Conservation (phyloP, 1,139 yeast genomes). For the Saccharomycopsis hybrid region DNA sequence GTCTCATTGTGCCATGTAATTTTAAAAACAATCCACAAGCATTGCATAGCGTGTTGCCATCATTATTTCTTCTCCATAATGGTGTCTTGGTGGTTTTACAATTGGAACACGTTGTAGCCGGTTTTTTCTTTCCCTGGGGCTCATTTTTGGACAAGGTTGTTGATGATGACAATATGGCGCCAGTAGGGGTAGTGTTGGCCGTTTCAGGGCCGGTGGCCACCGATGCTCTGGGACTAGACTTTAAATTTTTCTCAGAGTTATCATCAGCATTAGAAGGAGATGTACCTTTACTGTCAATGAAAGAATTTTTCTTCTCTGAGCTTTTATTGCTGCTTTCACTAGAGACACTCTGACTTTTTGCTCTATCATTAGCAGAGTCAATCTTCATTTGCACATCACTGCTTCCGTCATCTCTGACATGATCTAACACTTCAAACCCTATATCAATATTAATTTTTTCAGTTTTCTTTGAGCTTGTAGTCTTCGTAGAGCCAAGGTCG, state of each 20-base stretch:
- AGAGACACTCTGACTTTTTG: background rate
- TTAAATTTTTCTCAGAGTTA: background rate
- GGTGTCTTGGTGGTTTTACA: slow-evolving; percentile 94
- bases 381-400: background rate
- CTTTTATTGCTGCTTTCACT: background rate
- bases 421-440: slow-evolving; percentile 22
- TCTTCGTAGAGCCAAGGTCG: slow-evolving; percentile 1
- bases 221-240: background rate
- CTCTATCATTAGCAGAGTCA: background rate
- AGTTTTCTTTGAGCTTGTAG: slow-evolving; percentile 21
- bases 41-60: slow-evolving; percentile 88
- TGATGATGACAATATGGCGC: background rate
- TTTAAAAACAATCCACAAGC: slow-evolving; percentile 92
- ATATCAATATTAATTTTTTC: slow-evolving; percentile 11
- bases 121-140: slow-evolving; percentile 11
- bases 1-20: slow-evolving; percentile 90
- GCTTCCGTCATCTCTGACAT: background rate
- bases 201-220: background rate
- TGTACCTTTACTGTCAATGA: background rate
- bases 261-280: background rate
- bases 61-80: slow-evolving; percentile 88
- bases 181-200: slow-evolving; percentile 20
- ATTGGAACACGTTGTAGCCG: slow-evolving; percentile 54
- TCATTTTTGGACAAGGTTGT: background rate
- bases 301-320: background rate